Conservation (phyloP, 192 early-diverging fungal species). For the Coemansia sp. region DNA sequence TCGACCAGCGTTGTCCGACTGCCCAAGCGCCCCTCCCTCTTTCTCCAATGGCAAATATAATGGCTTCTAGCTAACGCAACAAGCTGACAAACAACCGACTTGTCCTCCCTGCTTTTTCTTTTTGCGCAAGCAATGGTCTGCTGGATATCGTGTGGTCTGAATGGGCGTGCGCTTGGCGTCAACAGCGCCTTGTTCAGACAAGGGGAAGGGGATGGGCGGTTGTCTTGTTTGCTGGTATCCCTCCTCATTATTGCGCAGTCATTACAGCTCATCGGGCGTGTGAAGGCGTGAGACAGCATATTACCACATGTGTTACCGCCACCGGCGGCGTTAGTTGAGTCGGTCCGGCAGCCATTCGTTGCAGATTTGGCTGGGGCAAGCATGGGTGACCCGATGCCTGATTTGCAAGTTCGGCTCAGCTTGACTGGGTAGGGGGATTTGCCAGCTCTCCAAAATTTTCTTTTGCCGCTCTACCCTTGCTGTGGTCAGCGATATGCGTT, state of each 20-base stretch:
- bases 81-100: conserved; percentile 12
- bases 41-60: conserved; percentile 6
- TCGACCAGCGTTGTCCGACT: conserved; percentile 1
- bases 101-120: background rate
- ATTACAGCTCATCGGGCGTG: background rate
- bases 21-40: conserved; percentile 13
- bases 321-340: background rate
- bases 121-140: background rate
- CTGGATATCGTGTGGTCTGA: conserved; percentile 1
- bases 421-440: conserved; percentile 10
- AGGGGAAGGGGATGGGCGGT: background rate
- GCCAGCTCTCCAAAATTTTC: conserved; percentile 18
- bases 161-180: background rate
- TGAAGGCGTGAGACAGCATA: background rate
- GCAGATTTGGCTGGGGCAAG: conserved; percentile 1
- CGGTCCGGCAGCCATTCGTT: background rate
- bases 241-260: background rate
- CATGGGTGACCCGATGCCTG: conserved; percentile 1
- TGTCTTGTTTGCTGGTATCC: background rate
- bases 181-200: conserved; percentile 3
- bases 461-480: background rate
- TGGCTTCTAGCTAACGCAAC: background rate
- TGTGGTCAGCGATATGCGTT: background rate
- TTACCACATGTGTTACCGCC: too few relatives aligned
- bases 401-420: conserved; percentile 19